Base-by-base conservation (phyloP, 169 alveolate species). In the Eimeria brunetti region DNA sequence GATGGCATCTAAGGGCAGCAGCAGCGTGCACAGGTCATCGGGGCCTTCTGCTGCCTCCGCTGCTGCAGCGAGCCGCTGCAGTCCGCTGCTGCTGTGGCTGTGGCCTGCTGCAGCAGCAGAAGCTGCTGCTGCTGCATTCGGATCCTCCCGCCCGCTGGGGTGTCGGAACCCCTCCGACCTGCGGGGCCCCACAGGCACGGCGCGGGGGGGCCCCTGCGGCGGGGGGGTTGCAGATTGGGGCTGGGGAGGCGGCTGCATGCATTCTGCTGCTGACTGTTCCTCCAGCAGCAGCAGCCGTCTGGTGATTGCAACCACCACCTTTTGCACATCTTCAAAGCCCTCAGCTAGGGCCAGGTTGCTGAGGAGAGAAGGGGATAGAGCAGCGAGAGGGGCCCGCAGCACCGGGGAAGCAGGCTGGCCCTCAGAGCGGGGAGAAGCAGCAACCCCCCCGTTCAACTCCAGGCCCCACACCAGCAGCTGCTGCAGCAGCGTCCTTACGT, bases 381-480 rank as follows among this genome's bases (percentile, higher is more conserved):
- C 60, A 7, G 91, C 51, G 6, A 84, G 49, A 30, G 91, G 91
- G 46, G 91, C 62, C 22, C 91, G 91, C 62, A 84, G 60, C 58
- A 44, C 62, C 8, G 69, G 62, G 24, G 91, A 49, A 16, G 33
- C 41, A 5, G 62, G 41, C 88, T 78, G 62, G 33, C 60, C 67
- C 14, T 60, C 78, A 18, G 44, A 9, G 56, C 60, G 56, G 18
- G 91, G 58, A 49, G 78, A 44, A 8, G 36, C 58, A 14, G 75
- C 0, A 7, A 53, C 46, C 38, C 46, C 91, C 27, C 78, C 91
- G 24, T 12, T 46, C 80, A 84, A 69, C 60, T 84, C 91, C 24
- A 84, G 80, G 36, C 91, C 91, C 75, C 80, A 84, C 60, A 84
- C 80, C 78, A 84, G 91, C 62, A 84, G 78, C 80, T 84, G 78